Base-by-base conservation (phyloP, 2,329 filamentous ascomycete genomes). In the Thielaviopsis euricoi region DNA sequence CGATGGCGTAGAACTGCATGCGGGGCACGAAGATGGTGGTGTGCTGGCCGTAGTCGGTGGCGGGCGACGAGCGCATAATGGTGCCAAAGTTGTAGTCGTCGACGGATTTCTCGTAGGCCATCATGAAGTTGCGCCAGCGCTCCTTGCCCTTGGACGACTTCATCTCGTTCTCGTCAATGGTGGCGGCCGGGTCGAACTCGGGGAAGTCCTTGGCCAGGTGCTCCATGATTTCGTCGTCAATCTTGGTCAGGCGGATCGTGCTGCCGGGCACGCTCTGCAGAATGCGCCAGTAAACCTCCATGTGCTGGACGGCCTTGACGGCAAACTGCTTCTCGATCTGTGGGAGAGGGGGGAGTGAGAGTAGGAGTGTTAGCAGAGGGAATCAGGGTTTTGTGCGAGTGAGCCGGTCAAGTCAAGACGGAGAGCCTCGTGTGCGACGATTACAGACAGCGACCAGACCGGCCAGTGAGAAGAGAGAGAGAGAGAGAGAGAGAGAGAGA, bases 241-340 rank as follows among this genome's bases (percentile, higher is more conserved):
- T 80, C 74, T 91, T 93, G 61, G 93, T 98, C 62, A 98, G 81
- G 62, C 89, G 87, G 61, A 98, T 77, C 62, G 83, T 76, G n/a
- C 89, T 95, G 64, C 91, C 93, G 65, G 82, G 87, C 64, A 95
- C 81, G 69, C 86, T 89, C 72, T 96, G 86, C 65, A 98, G 86
- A 68, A 98, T 91, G 56, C 84, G 78, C 91, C 91, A 98, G 78
- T 98, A 97, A 53, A 91, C 96, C 67, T 88, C 81, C 79, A 98
- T 88, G 71, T 98, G 93, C 71, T 95, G 87, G 43, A 97, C 93
- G 55, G 86, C 90, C 77, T 97, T 97, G 66, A 98, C 93, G 29
- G 93, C 93, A 67, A 98, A 98, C 72, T 97, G 93, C 79, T 96
- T 95, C 80, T 98, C 93, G 70, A 98, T 96, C 87, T 95, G 21